These are phyloP conservation scores for Calocera viscosa DNA, from an alignment of 768 basidiomycete genomes.

Conservation along the genomic window DNA sequence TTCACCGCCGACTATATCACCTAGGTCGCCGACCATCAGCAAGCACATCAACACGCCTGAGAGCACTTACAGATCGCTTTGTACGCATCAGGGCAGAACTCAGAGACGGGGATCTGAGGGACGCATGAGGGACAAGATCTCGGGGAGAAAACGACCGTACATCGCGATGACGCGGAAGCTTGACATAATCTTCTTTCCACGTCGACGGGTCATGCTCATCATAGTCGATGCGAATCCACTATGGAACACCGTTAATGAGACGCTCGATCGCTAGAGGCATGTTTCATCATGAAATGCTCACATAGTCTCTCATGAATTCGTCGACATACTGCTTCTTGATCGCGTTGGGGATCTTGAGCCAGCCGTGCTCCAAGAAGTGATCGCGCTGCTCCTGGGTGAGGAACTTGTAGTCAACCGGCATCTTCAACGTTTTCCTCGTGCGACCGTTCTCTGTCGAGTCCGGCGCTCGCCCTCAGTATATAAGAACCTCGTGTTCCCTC, in stretches of 20 bases:
- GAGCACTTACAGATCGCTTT: conserved; percentile 14
- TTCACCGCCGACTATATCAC: conserved; percentile 20
- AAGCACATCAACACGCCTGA: no score
- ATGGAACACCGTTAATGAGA: neutral
- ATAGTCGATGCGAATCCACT: neutral
- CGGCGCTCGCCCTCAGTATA: neutral
- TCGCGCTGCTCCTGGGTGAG: conserved; percentile 32
- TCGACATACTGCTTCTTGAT: conserved; percentile 41
- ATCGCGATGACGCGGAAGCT: neutral
- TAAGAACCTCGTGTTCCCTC: neutral
- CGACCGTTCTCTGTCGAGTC: neutral
- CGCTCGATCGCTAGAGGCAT: neutral
- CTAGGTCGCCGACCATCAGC: no score
- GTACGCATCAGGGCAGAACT: conserved; percentile 20
- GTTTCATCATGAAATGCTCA: neutral
- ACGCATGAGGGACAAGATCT: conserved; percentile 12
- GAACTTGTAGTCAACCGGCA: neutral
- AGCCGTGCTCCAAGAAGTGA: conserved; percentile 46
- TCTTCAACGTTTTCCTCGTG: neutral
- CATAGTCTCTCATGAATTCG: conserved; percentile 34
- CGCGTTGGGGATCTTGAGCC: conserved; percentile 39
- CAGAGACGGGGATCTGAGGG: conserved; percentile 12
- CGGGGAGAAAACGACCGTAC: neutral
- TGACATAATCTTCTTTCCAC: neutral
- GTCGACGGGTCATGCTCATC: neutral